Evolutionary conservation across 495 filamentous ascomycete genomes (phyloP).

Genomic region (Hypoxylon cercidicola): DNA sequence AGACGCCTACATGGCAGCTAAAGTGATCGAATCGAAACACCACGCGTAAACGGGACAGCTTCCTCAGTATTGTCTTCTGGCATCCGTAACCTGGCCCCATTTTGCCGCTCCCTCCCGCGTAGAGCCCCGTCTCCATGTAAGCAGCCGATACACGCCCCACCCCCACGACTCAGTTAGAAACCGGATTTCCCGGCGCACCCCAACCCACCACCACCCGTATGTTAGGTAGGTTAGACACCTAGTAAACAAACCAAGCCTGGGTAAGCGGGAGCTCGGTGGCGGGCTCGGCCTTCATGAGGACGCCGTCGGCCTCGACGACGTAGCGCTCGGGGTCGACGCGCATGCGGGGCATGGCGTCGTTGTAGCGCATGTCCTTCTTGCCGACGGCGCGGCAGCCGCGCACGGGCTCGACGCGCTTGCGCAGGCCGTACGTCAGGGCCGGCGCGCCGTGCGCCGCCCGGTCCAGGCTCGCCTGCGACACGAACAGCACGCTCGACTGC

Average conservation of each 20-base stretch:
- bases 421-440: slow-evolving; percentile 72
- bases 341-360: slow-evolving; percentile 90
- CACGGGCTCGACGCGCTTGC: slow-evolving; percentile 84
- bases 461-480: slow-evolving; percentile 75
- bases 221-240: slow-evolving; percentile 10
- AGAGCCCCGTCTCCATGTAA: too few relatives aligned
- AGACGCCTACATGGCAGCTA: too few relatives aligned
- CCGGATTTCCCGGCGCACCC: too few relatives aligned
- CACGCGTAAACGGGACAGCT: too few relatives aligned
- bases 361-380: slow-evolving; percentile 95
- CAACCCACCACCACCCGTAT: background rate
- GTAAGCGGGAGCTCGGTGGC: slow-evolving; percentile 77
- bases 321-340: slow-evolving; percentile 94
- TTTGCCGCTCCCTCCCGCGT: too few relatives aligned
- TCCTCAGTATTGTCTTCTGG: too few relatives aligned
- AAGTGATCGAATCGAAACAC: too few relatives aligned
- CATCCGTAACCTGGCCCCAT: too few relatives aligned
- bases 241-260: slow-evolving; percentile 85
- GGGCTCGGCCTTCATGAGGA: slow-evolving; percentile 79
- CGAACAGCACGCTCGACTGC: slow-evolving; percentile 80
- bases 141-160: too few relatives aligned
- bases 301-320: slow-evolving; percentile 87
- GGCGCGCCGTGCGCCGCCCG: slow-evolving; percentile 66
- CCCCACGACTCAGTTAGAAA: too few relatives aligned
- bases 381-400: slow-evolving; percentile 80